A percentile compares a stretch with the other conserved stretches of the same genome.
Conservation (phyloP, 768 basidiomycete species). For the Tulasnella sp. region DNA sequence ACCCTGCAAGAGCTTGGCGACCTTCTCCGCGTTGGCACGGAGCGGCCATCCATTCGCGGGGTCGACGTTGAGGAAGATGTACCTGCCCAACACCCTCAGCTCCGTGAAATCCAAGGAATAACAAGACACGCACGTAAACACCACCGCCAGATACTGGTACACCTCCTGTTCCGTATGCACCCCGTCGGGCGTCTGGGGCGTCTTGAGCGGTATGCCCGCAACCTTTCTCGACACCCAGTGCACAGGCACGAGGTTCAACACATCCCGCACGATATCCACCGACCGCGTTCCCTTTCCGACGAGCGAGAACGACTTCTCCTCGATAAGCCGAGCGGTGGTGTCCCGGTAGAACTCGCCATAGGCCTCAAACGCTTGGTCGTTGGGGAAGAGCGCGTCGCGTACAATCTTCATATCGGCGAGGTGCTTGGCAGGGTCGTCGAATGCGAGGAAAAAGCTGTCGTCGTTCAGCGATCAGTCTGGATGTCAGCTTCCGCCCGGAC, state of each 20-base stretch:
- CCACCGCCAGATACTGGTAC: slow-evolving; percentile 50
- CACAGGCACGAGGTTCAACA: slow-evolving; percentile 49
- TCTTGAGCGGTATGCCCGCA: slow-evolving; percentile 12
- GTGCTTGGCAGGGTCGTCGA: slow-evolving; percentile 31
- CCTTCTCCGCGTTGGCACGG: slow-evolving; percentile 38
- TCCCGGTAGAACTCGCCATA: slow-evolving; percentile 21
- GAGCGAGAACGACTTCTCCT: slow-evolving; percentile 28
- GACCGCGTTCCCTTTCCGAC: slow-evolving; percentile 25
- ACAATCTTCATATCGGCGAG: slow-evolving; percentile 24
- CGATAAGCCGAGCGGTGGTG: slow-evolving; percentile 21
- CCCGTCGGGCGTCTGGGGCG: slow-evolving; percentile 33
- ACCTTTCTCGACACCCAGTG: slow-evolving; percentile 48
- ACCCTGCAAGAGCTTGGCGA: slow-evolving; percentile 33
- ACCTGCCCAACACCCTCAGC: slow-evolving; percentile 36
- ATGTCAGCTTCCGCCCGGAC: background rate
- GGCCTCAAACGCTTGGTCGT: slow-evolving; percentile 6
- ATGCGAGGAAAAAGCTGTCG: slow-evolving; percentile 27
- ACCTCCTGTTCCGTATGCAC: slow-evolving; percentile 49
- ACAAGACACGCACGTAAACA: slow-evolving; percentile 58
- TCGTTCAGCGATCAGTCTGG: background rate
- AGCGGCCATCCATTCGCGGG: slow-evolving; percentile 45
- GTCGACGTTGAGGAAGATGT: slow-evolving; percentile 63
- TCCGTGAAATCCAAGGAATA: no score
- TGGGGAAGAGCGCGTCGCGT: slow-evolving; percentile 17
- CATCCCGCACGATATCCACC: slow-evolving; percentile 54